phyloP scores from a whole-genome alignment of 768 basidiomycete species.

The Suillus spraguei region DNA sequence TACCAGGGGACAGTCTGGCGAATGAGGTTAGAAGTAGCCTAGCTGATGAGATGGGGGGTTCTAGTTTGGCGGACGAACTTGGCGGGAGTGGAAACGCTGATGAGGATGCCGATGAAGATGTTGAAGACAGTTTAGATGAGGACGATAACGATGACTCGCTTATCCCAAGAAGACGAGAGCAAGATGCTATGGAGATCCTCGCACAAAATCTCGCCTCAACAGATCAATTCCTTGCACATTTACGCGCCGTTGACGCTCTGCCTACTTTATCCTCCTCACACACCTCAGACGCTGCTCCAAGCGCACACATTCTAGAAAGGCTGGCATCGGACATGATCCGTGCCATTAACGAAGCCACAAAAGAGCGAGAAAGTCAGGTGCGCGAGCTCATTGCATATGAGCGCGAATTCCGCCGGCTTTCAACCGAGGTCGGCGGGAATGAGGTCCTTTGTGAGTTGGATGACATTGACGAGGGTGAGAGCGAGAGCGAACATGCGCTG shows the following conservation, averaged over 20 bases:
- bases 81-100: conserved; percentile 15
- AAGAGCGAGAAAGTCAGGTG: conserved; percentile 80
- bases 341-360: conserved; percentile 70
- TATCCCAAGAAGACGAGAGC: conserved; percentile 27
- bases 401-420: conserved; percentile 76
- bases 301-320: conserved; percentile 52
- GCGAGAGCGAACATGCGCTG: conserved; percentile 31
- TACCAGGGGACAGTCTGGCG: conserved; percentile 23
- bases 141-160: conserved; percentile 30
- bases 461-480: conserved; percentile 50
- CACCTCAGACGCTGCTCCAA: conserved; percentile 24
- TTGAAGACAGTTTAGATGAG: conserved; percentile 23
- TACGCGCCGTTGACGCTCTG: conserved; percentile 70
- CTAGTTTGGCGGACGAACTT: conserved; percentile 45
- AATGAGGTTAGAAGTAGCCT: conserved; percentile 25
- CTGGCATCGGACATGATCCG: conserved; percentile 79
- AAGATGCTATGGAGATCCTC: conserved; percentile 73
- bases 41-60: conserved; percentile 24
- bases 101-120: conserved; percentile 16
- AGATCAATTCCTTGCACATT: conserved; percentile 72
- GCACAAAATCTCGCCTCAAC: conserved; percentile 76
- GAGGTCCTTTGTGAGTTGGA: conserved; percentile 75
- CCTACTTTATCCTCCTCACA: conserved; percentile 35
- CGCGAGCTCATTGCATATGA: conserved; percentile 79
- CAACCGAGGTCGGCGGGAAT: conserved; percentile 74